Evolutionary conservation across 2,329 filamentous ascomycete genomes (phyloP), one percentile per base, ranked within the genome.

Genomic region (Drechslerella dactyloides): DNA sequence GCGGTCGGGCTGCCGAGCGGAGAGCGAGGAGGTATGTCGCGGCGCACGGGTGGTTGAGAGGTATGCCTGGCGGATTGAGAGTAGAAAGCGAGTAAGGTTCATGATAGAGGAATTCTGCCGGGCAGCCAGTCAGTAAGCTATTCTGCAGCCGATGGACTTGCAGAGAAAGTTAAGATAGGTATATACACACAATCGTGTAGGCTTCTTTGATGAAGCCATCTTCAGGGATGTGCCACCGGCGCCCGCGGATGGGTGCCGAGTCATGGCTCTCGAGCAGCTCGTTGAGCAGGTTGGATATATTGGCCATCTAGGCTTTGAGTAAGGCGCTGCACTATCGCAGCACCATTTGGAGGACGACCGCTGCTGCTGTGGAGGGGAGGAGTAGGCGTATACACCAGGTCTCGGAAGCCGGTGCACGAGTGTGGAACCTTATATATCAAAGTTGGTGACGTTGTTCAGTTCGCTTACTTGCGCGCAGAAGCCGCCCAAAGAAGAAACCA

Each of bases 131-230:
- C 2, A 56, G n/a, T 23, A n/a, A n/a, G n/a, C 40, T 15, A 17
- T 51, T 40, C 50, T 79, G 76, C 74, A 74, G 63, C 63, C 63
- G 44, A 13, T 24, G 10, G 30, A 21, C 1, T 8, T 30, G 33
- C 2, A 15, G 4, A 19, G 33, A 24, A n/a, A 21, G 30, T 37
- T 1, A 40, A n/a, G 63, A 52, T 57, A 62, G 27, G n/a, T 37
- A 46, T 17, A 35, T 64, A 57, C 74, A 73, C 82, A 96, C 93
- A 80, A 97, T 97, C 78, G 89, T 87, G 81, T 96, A 94, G 59
- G 94, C 94, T 81, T 97, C 93, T 78, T 93, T 92, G 35, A 97
- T 83, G 78, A 97, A 99, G 77, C 90, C 89, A 79, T 97, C 90
- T 84, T 82, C 54, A 83, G 76, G 64, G 79, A 82, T 74, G 83